Conservation (phyloP, 148 eudicot species). For the Selenicereus undatus region DNA sequence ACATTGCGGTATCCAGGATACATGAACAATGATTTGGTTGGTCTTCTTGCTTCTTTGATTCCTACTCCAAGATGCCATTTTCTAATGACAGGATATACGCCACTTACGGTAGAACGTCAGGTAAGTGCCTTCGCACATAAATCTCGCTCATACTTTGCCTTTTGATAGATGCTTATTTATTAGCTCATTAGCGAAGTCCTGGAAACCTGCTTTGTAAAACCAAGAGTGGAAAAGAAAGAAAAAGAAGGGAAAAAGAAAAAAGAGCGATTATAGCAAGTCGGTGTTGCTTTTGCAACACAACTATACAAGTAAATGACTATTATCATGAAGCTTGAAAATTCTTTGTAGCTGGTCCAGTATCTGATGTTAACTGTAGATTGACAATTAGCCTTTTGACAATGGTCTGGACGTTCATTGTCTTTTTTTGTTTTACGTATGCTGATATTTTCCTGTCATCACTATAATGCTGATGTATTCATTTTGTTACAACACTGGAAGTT, state of each 20-base stretch:
- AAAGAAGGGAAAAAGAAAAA: background rate
- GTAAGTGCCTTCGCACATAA: constrained; percentile 29
- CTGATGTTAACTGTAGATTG: background rate
- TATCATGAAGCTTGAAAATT: background rate
- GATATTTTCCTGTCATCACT: background rate
- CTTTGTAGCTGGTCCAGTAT: background rate
- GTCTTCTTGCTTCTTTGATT: constrained; percentile 97
- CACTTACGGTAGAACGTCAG: constrained; percentile 98
- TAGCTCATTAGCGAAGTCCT: background rate
- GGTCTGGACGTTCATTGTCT: background rate
- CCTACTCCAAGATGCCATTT: constrained; percentile 99
- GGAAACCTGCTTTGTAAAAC: background rate
- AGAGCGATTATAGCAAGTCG: background rate
- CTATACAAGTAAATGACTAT: background rate
- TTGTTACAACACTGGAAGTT: background rate
- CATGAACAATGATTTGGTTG: constrained; percentile 99
- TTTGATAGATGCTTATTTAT: background rate
- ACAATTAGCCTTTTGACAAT: background rate
- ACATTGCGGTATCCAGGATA: constrained; percentile 98
- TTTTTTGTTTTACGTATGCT: background rate
- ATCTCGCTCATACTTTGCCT: background rate
- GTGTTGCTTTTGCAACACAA: background rate
- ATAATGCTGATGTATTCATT: background rate
- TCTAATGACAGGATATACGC: constrained; percentile 99
- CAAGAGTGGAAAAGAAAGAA: background rate